Percentiles rank a stretch among this genome's conserved stretches.
These are phyloP conservation scores for Penicillium sp. DNA, from an alignment of 2,329 filamentous ascomycete species.

Conservation along the genomic window DNA sequence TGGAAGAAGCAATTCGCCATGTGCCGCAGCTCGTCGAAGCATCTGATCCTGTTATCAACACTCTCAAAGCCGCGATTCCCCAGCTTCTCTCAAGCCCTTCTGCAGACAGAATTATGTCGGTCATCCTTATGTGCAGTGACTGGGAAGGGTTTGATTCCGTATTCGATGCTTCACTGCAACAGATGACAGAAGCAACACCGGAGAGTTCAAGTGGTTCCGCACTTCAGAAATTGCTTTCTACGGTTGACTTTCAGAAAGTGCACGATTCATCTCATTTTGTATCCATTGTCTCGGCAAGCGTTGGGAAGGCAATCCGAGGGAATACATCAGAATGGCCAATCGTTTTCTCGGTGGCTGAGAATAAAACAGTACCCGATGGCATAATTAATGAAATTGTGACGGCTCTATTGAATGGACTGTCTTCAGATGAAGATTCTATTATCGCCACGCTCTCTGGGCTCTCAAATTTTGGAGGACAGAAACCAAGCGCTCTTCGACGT, in stretches of 20 bases:
- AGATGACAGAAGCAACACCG: constrained; percentile 29
- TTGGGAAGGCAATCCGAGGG: constrained; percentile 34
- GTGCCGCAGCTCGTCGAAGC: constrained; percentile 39
- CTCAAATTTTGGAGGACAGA: constrained; percentile 43
- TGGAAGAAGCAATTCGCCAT: constrained; percentile 51
- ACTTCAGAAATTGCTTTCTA: constrained; percentile 37
- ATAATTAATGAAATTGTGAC: constrained; percentile 34
- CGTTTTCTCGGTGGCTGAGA: constrained; percentile 35
- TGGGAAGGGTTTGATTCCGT: constrained; percentile 38
- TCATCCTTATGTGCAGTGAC: constrained; percentile 56
- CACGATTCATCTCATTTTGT: constrained; percentile 31
- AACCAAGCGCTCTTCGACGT: constrained; percentile 38
- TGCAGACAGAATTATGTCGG: constrained; percentile 60
- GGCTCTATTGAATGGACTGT: constrained; percentile 39
- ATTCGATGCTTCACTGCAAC: constrained; percentile 33
- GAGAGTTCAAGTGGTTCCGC: constrained; percentile 30
- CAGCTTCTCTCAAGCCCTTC: constrained; percentile 66
- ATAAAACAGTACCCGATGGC: constrained; percentile 30
- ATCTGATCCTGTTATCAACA: constrained; percentile 44
- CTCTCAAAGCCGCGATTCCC: constrained; percentile 55
- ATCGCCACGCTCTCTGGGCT: constrained; percentile 43
- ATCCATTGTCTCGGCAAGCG: constrained; percentile 31
- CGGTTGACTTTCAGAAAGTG: constrained; percentile 34
- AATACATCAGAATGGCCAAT: constrained; percentile 36
- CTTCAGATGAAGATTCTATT: constrained; percentile 30